Base-by-base conservation (phyloP, 1,284 basidiomycete species). In the Irpex lacteus region DNA sequence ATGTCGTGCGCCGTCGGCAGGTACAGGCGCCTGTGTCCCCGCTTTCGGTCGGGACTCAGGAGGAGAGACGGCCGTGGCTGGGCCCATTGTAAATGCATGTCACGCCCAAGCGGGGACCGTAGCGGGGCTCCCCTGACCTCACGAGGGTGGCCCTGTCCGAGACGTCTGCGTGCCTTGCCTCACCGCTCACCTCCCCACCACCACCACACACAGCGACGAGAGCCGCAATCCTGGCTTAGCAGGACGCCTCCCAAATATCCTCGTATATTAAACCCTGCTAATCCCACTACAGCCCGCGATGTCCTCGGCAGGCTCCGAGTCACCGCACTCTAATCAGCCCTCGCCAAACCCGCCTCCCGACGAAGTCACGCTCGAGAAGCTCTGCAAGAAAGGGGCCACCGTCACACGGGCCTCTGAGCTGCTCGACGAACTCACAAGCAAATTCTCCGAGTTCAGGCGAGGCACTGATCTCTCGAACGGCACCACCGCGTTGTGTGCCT, bases 231-330 rank as follows among this genome's bases (percentile, higher is more conserved):
- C 13, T 52, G 50, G 50, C 50, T 44, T 21, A 52, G 50, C 50
- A 21, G 19, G 13, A 52, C 40, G 4, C 4, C 50, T 52, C 50
- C 5, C 5, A n/a, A 21, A 18, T 52, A 52, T 52, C 8, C 15
- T 21, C 15, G 18, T 52, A 52, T 18, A 7, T 52, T 52, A 52
- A 5, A 52, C 4, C 50, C 50, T 52, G 40, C 40, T 52, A 52
- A 52, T 52, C 54, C 54, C 54, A 34, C 54, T 8, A 56, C 13
- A 26, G 54, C 21, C 19, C 8, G 21, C 54, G 13, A 56, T 56
- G 54, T 56, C 54, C 54, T 56, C 54, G 40, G 57, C 57, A 32
- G 57, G 59, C 26, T 60, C 44, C 40, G 40, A 60, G 40, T 47
- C 40, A 44, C 57, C 40, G 57, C 57, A 11, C 9, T 52, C 32